Evolutionary conservation across 345 rosid species (phyloP).

Genomic region (Sonneratia alba): DNA sequence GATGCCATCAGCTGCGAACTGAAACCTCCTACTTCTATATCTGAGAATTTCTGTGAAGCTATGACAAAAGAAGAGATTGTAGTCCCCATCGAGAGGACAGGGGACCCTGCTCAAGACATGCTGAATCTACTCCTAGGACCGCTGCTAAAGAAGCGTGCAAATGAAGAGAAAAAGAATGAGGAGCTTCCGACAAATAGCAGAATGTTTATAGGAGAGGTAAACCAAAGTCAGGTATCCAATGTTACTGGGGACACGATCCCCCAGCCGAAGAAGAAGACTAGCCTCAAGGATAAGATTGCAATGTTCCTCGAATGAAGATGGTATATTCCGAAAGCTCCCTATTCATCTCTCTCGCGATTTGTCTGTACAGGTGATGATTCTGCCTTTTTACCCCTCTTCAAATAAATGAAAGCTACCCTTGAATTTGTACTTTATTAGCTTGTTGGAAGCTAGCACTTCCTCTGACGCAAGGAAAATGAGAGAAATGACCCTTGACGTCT

Average conservation of each 20-base stretch:
- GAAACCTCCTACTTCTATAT: slow-evolving; percentile 5
- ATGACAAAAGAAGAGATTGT: slow-evolving; percentile 9
- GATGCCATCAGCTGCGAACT: slow-evolving; percentile 8
- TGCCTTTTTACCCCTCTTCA: not conserved
- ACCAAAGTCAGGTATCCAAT: slow-evolving; percentile 9
- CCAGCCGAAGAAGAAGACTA: slow-evolving; percentile 31
- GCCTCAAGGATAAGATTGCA: slow-evolving; percentile 45
- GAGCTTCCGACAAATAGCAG: slow-evolving; percentile 11
- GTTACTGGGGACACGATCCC: slow-evolving; percentile 17
- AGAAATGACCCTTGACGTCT: too few species aligned
- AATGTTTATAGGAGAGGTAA: slow-evolving; percentile 10
- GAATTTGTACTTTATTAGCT: not conserved
- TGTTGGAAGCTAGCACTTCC: too few species aligned
- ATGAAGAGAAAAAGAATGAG: slow-evolving; percentile 12
- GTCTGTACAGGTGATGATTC: not conserved
- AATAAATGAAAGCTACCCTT: not conserved
- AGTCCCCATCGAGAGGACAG: slow-evolving; percentile 14
- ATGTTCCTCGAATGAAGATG: slow-evolving; percentile 25
- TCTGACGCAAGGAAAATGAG: too few species aligned
- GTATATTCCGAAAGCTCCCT: not conserved
- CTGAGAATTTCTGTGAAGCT: slow-evolving; percentile 7
- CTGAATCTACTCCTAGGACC: slow-evolving; percentile 48
- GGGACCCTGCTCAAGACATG: slow-evolving; percentile 48
- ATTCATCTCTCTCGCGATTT: not conserved
- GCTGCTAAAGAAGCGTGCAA: slow-evolving; percentile 31